Evolutionary conservation across 805 yeast genomes (phyloP).

Genomic region (Phaffomyces thermotolerans): DNA sequence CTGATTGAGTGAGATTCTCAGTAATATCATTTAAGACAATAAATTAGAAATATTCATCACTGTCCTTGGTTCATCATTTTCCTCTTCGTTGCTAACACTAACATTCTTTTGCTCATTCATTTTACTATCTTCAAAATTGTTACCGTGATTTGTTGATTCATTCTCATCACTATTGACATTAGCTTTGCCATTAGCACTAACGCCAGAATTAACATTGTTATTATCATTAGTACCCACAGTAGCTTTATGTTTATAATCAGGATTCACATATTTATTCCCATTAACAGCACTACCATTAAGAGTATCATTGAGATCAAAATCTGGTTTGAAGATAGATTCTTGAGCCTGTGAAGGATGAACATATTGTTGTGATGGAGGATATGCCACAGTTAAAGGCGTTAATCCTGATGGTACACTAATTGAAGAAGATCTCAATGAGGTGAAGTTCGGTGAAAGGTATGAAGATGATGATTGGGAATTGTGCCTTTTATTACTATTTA

Average conservation of each 20-base stretch:
- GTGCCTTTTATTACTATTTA: conserved; percentile 19
- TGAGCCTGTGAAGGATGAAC: background rate
- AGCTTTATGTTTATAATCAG: conserved; percentile 1
- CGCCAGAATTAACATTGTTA: no score
- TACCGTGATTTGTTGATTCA: background rate
- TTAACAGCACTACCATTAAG: background rate
- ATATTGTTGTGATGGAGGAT: conserved; percentile 6
- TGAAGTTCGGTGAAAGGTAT: conserved; percentile 18
- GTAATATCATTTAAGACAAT: conserved; percentile 1
- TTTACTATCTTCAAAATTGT: background rate
- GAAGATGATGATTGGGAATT: conserved; percentile 15
- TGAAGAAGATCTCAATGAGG: conserved; percentile 18
- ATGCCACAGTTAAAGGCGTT: conserved; percentile 17
- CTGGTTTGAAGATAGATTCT: background rate
- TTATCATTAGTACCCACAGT: background rate
- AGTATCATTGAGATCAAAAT: conserved; percentile 2
- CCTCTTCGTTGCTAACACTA: no score
- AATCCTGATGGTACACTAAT: conserved; percentile 18
- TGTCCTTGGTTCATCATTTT: conserved; percentile 4
- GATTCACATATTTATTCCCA: background rate
- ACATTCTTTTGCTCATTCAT: no score
- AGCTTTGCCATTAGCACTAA: no score
- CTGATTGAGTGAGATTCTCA: no score
- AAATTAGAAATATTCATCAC: conserved; percentile 13
- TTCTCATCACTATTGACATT: background rate